These are phyloP conservation scores for Silene conica DNA, from an alignment of 148 eudicot genomes.

Conservation along the genomic window DNA sequence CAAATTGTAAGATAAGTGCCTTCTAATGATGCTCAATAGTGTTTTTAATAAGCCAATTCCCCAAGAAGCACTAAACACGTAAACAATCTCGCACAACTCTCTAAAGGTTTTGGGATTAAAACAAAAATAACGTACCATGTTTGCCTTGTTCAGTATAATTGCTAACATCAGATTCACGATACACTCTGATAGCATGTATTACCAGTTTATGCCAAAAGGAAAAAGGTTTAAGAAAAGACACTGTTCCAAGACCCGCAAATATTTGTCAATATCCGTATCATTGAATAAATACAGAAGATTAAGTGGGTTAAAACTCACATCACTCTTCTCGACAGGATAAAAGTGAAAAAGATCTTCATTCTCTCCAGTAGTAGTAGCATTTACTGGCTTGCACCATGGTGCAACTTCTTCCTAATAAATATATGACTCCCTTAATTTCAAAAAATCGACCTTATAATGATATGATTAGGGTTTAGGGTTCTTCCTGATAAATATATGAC, in stretches of 20 bases:
- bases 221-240: no score
- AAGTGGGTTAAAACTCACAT: slow-evolving; percentile 33
- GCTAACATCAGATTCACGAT: no score
- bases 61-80: background rate
- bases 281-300: background rate
- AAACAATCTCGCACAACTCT: background rate
- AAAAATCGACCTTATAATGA: no score
- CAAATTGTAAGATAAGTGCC: no score
- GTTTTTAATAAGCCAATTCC: background rate
- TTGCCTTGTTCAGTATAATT: no score
- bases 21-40: background rate
- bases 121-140: no score
- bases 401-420: slow-evolving; percentile 47
- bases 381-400: slow-evolving; percentile 52
- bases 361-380: slow-evolving; percentile 26
- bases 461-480: no score
- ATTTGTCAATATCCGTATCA: no score
- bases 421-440: slow-evolving; percentile 60
- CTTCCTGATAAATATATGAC: no score
- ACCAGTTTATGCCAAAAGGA: no score
- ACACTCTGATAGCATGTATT: no score
- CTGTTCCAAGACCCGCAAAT: no score
- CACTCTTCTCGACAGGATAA: slow-evolving; percentile 49
- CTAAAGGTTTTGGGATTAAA: background rate
- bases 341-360: slow-evolving; percentile 44